Percentiles rank a stretch among this genome's conserved stretches.
phyloP scores from a whole-genome alignment of 148 eudicot genomes.

The Chenopodium suecicum region DNA sequence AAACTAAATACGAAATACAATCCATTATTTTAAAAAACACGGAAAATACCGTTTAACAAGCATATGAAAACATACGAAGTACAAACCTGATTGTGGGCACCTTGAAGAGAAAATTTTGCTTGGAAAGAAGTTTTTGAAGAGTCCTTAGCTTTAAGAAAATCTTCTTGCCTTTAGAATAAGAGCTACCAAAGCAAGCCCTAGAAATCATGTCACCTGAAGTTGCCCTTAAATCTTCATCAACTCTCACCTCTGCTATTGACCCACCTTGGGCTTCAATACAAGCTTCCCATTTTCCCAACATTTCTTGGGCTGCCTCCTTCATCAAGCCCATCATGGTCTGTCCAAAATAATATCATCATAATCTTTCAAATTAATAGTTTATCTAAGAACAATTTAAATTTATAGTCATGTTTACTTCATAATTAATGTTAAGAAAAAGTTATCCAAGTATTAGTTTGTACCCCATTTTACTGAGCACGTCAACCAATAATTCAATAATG shows the following conservation, averaged over 20 bases:
- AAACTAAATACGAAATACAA: too few relatives aligned
- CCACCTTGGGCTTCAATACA: constrained; percentile 54
- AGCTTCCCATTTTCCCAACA: constrained; percentile 57
- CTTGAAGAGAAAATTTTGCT: constrained; percentile 51
- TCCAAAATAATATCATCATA: neutral
- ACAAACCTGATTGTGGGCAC: constrained; percentile 48
- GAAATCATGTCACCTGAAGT: constrained; percentile 73
- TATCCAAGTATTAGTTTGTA: too few relatives aligned
- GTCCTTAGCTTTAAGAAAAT: constrained; percentile 74
- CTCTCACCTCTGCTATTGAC: constrained; percentile 48
- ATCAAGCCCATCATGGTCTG: constrained; percentile 81
- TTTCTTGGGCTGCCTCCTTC: constrained; percentile 56
- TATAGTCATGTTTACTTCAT: too few relatives aligned
- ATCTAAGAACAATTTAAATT: too few relatives aligned
- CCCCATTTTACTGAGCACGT: too few relatives aligned
- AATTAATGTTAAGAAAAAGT: too few relatives aligned
- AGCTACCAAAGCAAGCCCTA: constrained; percentile 82
- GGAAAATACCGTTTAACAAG: neutral
- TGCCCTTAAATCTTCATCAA: constrained; percentile 67
- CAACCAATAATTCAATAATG: too few relatives aligned
- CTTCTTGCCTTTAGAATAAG: constrained; percentile 58
- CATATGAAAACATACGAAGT: constrained; percentile 11
- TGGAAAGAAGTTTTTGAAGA: constrained; percentile 55
- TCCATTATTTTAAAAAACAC: too few relatives aligned
- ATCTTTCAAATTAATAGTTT: too few relatives aligned